Evolutionary conservation across 306 rosid genomes (phyloP), one percentile per base, ranked within the genome.

Genomic region (Gillenia trifoliata): DNA sequence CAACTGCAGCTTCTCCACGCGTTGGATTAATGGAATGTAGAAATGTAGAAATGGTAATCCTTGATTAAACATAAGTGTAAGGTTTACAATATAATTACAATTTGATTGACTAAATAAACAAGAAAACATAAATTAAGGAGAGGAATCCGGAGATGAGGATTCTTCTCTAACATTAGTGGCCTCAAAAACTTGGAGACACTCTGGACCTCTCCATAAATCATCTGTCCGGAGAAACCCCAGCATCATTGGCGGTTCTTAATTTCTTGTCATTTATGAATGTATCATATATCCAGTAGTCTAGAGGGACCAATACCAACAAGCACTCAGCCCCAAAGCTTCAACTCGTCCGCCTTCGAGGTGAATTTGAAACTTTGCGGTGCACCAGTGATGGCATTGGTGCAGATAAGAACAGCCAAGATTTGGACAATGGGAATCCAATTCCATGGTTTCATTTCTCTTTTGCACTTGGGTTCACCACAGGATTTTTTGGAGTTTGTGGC

Each of bases 271-370:
- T 2, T 0, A 2, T 71, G 5, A 55, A 57, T 6, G 34, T 38
- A 31, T 55, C 75, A 5, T 15, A 36, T n/a, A n/a, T n/a, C n/a
- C 54, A 71, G 56, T 25, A 38, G 40, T 56, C 55, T 72, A 2
- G 54, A 25, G 33, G 75, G 75, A 11, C 25, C 36, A 71, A 71
- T 71, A 56, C 75, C 66, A 57, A 34, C 34, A 56, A 40, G 75
- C 54, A 71, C 75, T 36, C 75, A 71, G 26, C 55, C 56, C 34
- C 66, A 71, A 11, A 25, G 66, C 30, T 57, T 38, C 17, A 11
- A 55, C 4, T 26, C 66, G 1, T 34, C 66, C 8, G 28, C 26
- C 1, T 71, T 33, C 26, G 55, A 57, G 26, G 75, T 66, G 23
- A 71, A 71, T 57, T 34, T 49, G 0, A 40, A 55, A 71, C 75